Conservation (phyloP, 2,329 filamentous ascomycete genomes). For the Amauroascus verrucosus region DNA sequence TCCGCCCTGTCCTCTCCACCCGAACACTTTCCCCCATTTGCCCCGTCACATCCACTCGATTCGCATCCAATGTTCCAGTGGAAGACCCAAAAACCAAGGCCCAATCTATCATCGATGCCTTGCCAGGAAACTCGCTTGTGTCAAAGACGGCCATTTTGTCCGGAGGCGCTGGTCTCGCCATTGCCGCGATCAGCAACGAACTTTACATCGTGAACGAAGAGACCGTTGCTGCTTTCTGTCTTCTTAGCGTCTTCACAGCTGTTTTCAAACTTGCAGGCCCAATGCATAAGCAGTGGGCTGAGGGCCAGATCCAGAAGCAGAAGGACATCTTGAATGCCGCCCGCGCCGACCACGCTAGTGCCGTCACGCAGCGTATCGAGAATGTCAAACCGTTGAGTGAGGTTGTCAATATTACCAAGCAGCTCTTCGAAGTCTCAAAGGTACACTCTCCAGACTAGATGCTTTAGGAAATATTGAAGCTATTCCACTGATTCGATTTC, state of each 20-base stretch:
- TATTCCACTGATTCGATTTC: constrained; percentile 12
- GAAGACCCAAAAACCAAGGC: constrained; percentile 96
- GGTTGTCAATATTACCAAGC: constrained; percentile 94
- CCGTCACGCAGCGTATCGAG: constrained; percentile 87
- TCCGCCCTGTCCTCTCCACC: constrained; percentile 70
- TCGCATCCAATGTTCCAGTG: constrained; percentile 65
- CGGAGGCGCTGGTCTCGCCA: constrained; percentile 75
- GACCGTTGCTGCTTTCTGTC: constrained; percentile 83
- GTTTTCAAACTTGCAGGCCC: constrained; percentile 91
- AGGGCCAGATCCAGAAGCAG: constrained; percentile 82
- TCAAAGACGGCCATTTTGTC: constrained; percentile 97
- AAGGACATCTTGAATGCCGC: constrained; percentile 90
- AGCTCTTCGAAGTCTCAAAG: constrained; percentile 96
- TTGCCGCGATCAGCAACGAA: constrained; percentile 98
- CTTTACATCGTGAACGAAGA: constrained; percentile 99
- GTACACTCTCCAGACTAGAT: constrained; percentile 37
- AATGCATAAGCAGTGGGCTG: constrained; percentile 83
- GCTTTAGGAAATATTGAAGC: neutral
- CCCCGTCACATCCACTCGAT: constrained; percentile 57
- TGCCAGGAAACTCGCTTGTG: constrained; percentile 83
- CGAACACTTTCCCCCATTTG: constrained; percentile 65
- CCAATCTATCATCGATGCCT: constrained; percentile 82
- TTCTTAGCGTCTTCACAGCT: constrained; percentile 84
- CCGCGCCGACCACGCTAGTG: constrained; percentile 85
- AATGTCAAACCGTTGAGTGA: constrained; percentile 89